phyloP scores from a whole-genome alignment of 768 basidiomycete genomes.

The Russula sp. region DNA sequence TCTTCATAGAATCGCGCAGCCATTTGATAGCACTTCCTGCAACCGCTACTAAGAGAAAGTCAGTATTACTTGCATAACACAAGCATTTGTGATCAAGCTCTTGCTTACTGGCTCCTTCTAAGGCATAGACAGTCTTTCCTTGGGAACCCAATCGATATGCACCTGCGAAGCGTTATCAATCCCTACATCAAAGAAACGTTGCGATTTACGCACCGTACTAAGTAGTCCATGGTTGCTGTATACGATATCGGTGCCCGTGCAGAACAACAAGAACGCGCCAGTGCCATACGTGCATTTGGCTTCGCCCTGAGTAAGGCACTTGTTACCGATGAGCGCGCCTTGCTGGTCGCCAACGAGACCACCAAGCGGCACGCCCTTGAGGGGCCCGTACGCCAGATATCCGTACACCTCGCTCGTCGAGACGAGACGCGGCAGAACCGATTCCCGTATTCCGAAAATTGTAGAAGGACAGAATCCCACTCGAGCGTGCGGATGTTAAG shows the following conservation, averaged over 20 bases:
- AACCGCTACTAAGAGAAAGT: conserved; percentile 65
- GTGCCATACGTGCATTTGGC: conserved; percentile 99
- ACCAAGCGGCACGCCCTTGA: conserved; percentile 78
- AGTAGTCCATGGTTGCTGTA: conserved; percentile 83
- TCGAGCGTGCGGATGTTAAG: conserved; percentile 76
- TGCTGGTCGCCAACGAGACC: conserved; percentile 99
- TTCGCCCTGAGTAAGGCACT: conserved; percentile 85
- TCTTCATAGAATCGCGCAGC: conserved; percentile 85
- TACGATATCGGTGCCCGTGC: conserved; percentile 85
- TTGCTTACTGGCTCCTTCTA: conserved; percentile 87
- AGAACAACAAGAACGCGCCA: conserved; percentile 94
- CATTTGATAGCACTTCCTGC: conserved; percentile 96
- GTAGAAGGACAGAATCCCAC: conserved; percentile 80
- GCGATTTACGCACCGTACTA: conserved; percentile 62
- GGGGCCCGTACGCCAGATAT: conserved; percentile 58
- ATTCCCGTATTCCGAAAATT: conserved; percentile 83
- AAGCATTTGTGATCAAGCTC: no score
- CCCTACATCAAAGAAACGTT: neutral
- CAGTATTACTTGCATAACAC: neutral
- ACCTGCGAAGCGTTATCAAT: conserved; percentile 40
- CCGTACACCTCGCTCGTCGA: conserved; percentile 95
- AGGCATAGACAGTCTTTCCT: conserved; percentile 80
- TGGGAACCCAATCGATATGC: conserved; percentile 85
- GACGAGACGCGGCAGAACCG: conserved; percentile 81
- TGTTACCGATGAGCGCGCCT: conserved; percentile 94